Percentiles rank a stretch among this genome's conserved stretches.
Evolutionary conservation across 441 rosid genomes (phyloP).

Genomic region (Metrosideros polymorpha): DNA sequence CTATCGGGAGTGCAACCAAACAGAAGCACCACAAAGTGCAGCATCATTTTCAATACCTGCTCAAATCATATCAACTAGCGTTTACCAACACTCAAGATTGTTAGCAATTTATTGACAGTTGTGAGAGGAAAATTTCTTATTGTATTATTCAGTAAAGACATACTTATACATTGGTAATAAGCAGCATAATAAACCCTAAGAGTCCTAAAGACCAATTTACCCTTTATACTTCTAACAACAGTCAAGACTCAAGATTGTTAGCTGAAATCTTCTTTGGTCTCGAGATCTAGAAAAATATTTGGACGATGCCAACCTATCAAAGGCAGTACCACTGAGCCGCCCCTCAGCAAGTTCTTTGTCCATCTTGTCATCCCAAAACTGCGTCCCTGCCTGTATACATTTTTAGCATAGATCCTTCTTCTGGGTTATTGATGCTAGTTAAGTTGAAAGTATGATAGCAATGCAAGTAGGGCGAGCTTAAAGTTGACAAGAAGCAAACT

Average conservation of each 20-base stretch:
- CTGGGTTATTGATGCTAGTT: neutral
- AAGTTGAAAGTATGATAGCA: neutral
- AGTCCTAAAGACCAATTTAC: no score
- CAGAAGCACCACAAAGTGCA: neutral
- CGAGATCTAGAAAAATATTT: neutral
- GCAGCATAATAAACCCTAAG: no score
- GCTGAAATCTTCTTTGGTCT: neutral
- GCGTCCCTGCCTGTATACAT: slow-evolving; percentile 77
- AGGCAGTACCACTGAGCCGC: slow-evolving; percentile 57
- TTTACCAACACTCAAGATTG: neutral
- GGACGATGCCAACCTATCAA: slow-evolving; percentile 54
- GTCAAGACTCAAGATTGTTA: neutral
- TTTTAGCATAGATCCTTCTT: neutral
- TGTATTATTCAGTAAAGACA: no score
- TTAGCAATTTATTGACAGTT: neutral
- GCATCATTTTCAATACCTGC: neutral
- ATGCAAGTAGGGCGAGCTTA: neutral
- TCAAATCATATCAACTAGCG: neutral
- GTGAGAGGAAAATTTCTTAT: no score
- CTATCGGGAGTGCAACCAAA: neutral
- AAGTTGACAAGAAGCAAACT: neutral
- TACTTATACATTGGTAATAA: no score
- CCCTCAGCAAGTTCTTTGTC: slow-evolving; percentile 80
- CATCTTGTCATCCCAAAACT: slow-evolving; percentile 94
- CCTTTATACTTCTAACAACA: no score